A percentile compares a stretch with the other conserved stretches of the same genome.
These are phyloP conservation scores for Pseudonitzschia delicatissima DNA, from an alignment of 108 stramenopile species.

Conservation along the genomic window DNA sequence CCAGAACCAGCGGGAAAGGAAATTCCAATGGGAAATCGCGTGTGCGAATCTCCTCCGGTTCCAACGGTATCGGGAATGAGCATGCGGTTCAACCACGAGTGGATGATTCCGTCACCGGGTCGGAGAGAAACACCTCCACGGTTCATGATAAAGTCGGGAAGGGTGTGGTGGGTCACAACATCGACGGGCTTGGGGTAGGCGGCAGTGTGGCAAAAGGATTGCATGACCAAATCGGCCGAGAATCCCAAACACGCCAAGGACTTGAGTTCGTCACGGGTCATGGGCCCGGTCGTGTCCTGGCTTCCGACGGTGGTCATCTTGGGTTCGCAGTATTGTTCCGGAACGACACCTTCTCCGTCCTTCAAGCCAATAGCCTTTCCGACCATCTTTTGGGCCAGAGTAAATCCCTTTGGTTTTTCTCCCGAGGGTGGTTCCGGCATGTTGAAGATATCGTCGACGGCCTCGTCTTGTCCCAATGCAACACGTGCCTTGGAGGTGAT, in stretches of 20 bases:
- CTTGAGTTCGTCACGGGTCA: slow-evolving; percentile 95
- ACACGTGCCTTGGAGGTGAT: slow-evolving; percentile 88
- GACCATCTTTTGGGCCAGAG: slow-evolving; percentile 96
- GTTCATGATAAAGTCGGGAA: slow-evolving; percentile 95
- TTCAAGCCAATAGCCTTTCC: slow-evolving; percentile 85
- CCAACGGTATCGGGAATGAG: slow-evolving; percentile 95
- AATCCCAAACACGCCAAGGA: slow-evolving; percentile 93
- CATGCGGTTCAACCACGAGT: slow-evolving; percentile 97
- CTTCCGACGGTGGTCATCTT: slow-evolving; percentile 95
- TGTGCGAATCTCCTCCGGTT: slow-evolving; percentile 95
- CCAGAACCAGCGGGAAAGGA: slow-evolving; percentile 96
- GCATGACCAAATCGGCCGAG: slow-evolving; percentile 94
- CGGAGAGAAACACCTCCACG: slow-evolving; percentile 93
- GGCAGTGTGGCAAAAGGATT: slow-evolving; percentile 96
- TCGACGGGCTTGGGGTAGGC: slow-evolving; percentile 97
- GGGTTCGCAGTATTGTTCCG: slow-evolving; percentile 94
- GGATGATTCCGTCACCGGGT: slow-evolving; percentile 96
- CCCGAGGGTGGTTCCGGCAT: slow-evolving; percentile 66
- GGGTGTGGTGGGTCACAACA: slow-evolving; percentile 94
- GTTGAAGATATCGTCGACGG: slow-evolving; percentile 72
- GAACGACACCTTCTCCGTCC: slow-evolving; percentile 74
- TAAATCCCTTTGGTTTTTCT: slow-evolving; percentile 75
- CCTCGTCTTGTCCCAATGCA: slow-evolving; percentile 70
- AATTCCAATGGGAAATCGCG: slow-evolving; percentile 95
- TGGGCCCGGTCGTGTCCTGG: slow-evolving; percentile 96